Evolutionary conservation across 495 filamentous ascomycete genomes (phyloP).

Genomic region (Penicillium argentinense): DNA sequence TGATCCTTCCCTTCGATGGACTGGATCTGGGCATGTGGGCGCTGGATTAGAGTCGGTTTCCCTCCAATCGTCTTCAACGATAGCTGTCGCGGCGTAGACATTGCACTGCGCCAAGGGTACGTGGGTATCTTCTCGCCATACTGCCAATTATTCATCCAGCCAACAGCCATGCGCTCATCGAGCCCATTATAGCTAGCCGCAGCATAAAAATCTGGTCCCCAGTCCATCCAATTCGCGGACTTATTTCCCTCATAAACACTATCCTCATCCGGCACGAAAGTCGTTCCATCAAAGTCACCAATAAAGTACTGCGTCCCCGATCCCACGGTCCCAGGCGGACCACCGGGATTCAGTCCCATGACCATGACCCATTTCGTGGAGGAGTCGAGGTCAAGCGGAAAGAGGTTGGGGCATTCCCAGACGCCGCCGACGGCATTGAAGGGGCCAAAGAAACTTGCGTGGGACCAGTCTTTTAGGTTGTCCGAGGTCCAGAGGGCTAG

Average conservation of each 20-base stretch:
- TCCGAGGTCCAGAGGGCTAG: constrained; percentile 54
- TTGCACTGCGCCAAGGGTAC: constrained; percentile 51
- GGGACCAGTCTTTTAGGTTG: constrained; percentile 53
- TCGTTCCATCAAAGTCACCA: constrained; percentile 38
- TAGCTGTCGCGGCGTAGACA: constrained; percentile 50
- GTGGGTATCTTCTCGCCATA: constrained; percentile 38
- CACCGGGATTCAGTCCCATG: constrained; percentile 57
- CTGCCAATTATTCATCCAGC: constrained; percentile 64
- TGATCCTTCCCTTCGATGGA: constrained; percentile 5
- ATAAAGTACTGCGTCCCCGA: constrained; percentile 38
- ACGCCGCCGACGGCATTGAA: constrained; percentile 53
- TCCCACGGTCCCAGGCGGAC: constrained; percentile 50
- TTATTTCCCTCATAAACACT: constrained; percentile 11
- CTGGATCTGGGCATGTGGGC: constrained; percentile 18
- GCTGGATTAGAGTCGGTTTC: constrained; percentile 22
- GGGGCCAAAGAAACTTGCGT: constrained; percentile 54
- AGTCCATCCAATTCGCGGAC: constrained; percentile 46
- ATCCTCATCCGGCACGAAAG: constrained; percentile 25
- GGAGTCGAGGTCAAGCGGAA: constrained; percentile 30
- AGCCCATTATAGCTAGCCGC: constrained; percentile 53
- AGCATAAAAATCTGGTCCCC: constrained; percentile 60
- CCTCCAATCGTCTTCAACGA: constrained; percentile 22
- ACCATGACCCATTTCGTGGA: constrained; percentile 46
- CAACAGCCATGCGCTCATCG: constrained; percentile 43
- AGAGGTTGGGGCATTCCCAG: constrained; percentile 59